Conservation (phyloP, 352 stramenopile species). For the Phytopythium boreale region DNA sequence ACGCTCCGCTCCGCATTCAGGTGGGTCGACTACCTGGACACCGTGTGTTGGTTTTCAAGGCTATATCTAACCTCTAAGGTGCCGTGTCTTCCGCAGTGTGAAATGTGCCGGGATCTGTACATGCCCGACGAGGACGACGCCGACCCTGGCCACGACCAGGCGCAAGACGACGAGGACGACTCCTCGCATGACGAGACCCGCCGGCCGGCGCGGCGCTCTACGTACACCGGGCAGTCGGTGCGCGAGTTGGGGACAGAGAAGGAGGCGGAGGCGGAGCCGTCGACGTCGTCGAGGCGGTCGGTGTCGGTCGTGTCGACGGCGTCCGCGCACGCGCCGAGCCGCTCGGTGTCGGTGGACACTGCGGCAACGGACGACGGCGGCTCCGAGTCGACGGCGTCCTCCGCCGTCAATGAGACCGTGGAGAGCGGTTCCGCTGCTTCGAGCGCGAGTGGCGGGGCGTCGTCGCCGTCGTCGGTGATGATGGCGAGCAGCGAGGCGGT, state of each 20-base stretch:
- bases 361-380: conserved; percentile 14
- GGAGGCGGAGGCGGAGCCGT: conserved; percentile 1
- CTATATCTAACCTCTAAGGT: neutral
- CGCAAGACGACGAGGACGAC: conserved; percentile 12
- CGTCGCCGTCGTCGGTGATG: neutral
- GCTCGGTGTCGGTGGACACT: conserved; percentile 17
- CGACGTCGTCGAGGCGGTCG: neutral
- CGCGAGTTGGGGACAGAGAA: too few species aligned
- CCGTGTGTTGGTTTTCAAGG: too few species aligned
- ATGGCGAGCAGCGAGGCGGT: too few species aligned
- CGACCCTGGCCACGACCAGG: neutral
- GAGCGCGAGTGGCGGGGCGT: conserved; percentile 4
- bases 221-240: too few species aligned
- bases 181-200: conserved; percentile 9
- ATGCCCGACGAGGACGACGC: conserved; percentile 25
- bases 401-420: conserved; percentile 2
- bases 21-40: too few species aligned
- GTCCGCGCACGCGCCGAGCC: conserved; percentile 16
- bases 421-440: conserved; percentile 9
- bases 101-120: conserved; percentile 47
- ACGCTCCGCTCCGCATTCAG: conserved; percentile 47
- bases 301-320: conserved; percentile 20
- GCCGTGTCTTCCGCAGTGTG: conserved; percentile 18
- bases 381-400: neutral
- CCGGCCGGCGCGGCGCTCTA: too few species aligned